Conservation (phyloP, 306 rosid genomes). For the Cucurbita pepo region DNA sequence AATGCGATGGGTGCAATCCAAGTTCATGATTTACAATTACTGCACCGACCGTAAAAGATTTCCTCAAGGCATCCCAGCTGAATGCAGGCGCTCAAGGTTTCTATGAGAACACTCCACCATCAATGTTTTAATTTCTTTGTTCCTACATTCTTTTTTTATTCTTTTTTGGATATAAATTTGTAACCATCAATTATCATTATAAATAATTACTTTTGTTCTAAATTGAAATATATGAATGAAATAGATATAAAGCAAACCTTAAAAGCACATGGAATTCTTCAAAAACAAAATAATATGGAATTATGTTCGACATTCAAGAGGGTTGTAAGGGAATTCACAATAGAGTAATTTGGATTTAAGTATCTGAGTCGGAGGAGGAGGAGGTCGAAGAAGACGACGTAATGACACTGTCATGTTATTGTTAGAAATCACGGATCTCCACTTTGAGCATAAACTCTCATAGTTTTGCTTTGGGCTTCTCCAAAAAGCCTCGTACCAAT, state of each 20-base stretch:
- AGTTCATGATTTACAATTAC: conserved; percentile 36
- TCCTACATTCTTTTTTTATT: neutral
- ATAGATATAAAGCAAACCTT: neutral
- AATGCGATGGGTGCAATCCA: conserved; percentile 31
- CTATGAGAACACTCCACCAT: neutral
- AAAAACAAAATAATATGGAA: neutral
- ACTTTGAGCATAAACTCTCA: too few species aligned
- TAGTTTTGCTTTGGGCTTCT: too few species aligned
- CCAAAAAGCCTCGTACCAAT: too few species aligned
- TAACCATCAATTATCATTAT: neutral
- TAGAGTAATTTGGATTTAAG: too few species aligned
- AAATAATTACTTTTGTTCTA: neutral
- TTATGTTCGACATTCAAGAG: too few species aligned
- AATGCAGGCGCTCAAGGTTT: conserved; percentile 17
- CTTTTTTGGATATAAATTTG: neutral
- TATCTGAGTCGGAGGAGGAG: too few species aligned
- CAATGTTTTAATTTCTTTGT: neutral
- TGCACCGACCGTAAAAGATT: conserved; percentile 27
- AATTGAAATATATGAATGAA: neutral
- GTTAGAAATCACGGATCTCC: too few species aligned
- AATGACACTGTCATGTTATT: too few species aligned
- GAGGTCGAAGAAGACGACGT: too few species aligned
- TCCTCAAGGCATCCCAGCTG: conserved; percentile 27
- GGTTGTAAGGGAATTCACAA: too few species aligned
- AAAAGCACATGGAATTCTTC: too few species aligned